phyloP scores from a whole-genome alignment of 1,284 basidiomycete species.

The Sphagnurus paluster region DNA sequence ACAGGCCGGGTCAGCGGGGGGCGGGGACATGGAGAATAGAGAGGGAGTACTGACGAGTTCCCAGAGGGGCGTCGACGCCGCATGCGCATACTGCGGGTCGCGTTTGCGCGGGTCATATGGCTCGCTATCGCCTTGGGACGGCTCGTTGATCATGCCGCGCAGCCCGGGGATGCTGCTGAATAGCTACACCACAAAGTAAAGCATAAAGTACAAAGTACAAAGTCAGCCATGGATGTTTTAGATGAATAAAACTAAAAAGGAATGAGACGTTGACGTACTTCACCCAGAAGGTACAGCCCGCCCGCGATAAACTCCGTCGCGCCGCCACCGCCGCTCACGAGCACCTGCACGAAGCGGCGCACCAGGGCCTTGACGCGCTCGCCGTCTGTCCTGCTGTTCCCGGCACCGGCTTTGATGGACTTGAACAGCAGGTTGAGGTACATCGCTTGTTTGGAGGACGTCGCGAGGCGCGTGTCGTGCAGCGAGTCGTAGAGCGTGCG shows the following conservation, averaged over 20 bases:
- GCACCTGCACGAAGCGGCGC: constrained; percentile 84
- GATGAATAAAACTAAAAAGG: background rate
- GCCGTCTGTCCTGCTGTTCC: constrained; percentile 26
- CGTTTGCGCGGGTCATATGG: constrained; percentile 87
- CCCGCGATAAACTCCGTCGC: constrained; percentile 92
- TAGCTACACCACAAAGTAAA: too few relatives aligned
- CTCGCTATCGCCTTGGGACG: constrained; percentile 39
- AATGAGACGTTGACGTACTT: constrained; percentile 44
- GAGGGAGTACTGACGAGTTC: constrained; percentile 62
- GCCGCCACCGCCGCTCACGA: constrained; percentile 67
- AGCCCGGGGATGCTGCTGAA: constrained; percentile 77
- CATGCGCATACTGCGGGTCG: constrained; percentile 88
- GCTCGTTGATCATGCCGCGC: constrained; percentile 61
- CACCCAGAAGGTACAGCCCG: constrained; percentile 74
- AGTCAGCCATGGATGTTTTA: constrained; percentile 1
- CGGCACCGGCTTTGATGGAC: constrained; percentile 81
- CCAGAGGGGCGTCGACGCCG: constrained; percentile 83
- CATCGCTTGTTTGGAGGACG: constrained; percentile 94
- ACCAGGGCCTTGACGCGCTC: constrained; percentile 83
- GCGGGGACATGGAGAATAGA: background rate
- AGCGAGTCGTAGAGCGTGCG: constrained; percentile 89
- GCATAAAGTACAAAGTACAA: too few relatives aligned
- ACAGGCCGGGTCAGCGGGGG: background rate
- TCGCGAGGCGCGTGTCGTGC: constrained; percentile 79
- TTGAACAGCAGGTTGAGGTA: constrained; percentile 97